Conservation (phyloP, 2,329 filamentous ascomycete genomes). For the Alternaria sp. region DNA sequence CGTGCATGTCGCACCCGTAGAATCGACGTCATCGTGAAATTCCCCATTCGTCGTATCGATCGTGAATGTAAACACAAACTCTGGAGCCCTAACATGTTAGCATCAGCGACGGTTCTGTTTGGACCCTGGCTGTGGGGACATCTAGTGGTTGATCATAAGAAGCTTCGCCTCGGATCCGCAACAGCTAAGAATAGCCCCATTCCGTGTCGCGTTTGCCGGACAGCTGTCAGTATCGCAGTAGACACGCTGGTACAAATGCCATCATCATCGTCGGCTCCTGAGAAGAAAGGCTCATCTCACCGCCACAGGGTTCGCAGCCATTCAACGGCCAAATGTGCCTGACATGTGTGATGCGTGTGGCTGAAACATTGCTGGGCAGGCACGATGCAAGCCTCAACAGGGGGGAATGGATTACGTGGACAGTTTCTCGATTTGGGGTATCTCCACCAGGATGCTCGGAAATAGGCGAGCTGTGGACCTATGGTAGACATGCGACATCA, state of each 20-base stretch:
- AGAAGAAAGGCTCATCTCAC: background rate
- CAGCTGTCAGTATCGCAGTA: background rate
- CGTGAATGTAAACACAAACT: background rate
- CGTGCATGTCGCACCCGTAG: background rate
- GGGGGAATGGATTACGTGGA: constrained; percentile 16
- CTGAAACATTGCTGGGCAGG: constrained; percentile 3
- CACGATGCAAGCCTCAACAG: constrained; percentile 6
- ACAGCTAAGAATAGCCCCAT: constrained; percentile 4
- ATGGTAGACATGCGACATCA: background rate
- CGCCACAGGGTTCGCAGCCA: constrained; percentile 9
- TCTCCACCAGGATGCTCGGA: constrained; percentile 1
- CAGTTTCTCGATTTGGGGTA: constrained; percentile 1
- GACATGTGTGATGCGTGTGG: background rate
- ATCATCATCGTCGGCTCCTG: background rate
- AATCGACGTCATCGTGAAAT: background rate
- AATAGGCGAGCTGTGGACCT: constrained; percentile 4
- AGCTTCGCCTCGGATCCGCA: constrained; percentile 5
- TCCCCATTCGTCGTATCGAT: background rate
- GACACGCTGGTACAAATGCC: background rate
- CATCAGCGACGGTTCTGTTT: background rate
- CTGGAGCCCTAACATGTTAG: background rate
- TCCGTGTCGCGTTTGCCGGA: background rate
- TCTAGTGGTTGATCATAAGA: constrained; percentile 8
- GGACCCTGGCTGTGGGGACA: constrained; percentile 5
- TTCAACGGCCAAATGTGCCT: constrained; percentile 9